Evolutionary conservation across 2,329 filamentous ascomycete species (phyloP).

Genomic region (Fusarium dimerum): DNA sequence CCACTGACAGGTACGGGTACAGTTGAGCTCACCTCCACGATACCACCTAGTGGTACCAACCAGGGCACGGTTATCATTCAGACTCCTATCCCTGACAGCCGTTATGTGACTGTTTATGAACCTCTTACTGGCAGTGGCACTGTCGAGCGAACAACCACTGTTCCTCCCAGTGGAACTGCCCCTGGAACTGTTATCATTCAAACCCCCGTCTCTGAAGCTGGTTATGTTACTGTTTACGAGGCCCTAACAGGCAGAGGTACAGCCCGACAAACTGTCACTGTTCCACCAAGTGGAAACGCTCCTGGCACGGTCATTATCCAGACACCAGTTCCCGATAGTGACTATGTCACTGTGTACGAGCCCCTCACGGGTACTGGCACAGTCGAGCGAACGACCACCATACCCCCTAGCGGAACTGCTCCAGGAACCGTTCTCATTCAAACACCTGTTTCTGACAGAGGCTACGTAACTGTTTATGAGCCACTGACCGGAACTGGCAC

Average conservation of each 20-base stretch:
- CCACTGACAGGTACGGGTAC: too few species aligned
- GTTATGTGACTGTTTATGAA: neutral
- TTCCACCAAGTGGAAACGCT: neutral
- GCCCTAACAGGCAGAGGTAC: neutral
- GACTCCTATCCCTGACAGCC: neutral
- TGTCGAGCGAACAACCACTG: neutral
- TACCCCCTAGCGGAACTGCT: neutral
- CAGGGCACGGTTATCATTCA: too few species aligned
- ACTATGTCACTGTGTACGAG: constrained; percentile 1
- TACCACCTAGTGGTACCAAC: too few species aligned
- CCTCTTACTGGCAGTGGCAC: neutral
- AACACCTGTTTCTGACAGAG: neutral
- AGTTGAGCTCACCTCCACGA: too few species aligned
- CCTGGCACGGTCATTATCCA: constrained; percentile 13
- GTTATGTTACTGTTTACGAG: neutral
- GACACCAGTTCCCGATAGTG: neutral
- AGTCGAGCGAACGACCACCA: neutral
- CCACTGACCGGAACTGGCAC: neutral
- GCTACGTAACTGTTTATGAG: neutral
- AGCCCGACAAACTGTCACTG: neutral
- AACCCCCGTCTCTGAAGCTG: neutral
- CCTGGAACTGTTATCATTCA: neutral
- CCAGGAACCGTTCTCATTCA: neutral
- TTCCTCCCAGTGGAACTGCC: neutral
- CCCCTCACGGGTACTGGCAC: neutral